Evolutionary conservation across 768 basidiomycete genomes (phyloP), one percentile per base, ranked within the genome.

Genomic region (Boletus eberwhitei): DNA sequence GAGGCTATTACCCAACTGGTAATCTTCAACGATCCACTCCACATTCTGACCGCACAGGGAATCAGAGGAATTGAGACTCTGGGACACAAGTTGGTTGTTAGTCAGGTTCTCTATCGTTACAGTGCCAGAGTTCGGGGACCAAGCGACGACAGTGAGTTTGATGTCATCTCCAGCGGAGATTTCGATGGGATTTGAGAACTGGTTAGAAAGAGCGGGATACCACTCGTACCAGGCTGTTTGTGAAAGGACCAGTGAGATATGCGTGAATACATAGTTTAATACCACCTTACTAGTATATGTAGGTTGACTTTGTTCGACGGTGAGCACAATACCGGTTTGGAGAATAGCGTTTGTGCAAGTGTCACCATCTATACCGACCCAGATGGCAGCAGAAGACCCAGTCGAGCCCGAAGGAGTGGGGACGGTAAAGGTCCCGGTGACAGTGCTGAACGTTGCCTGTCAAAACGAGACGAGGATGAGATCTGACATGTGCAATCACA

Each of bases 341-440:
- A 58, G 40, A 34, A 58, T 47, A 22, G 40, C 49, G 24, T 6
- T n/a, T 7, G 1, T 0, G 12, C 58, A 59, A 8, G 41, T 44
- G 14, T 19, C 19, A 17, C 55, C 55, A 21, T 59, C 58, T 9
- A 59, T 59, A 2, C 58, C 58, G 36, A 59, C 54, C 58, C 58
- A 59, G 26, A 41, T 46, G n/a, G 50, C 9, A 16, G 55, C 58
- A 31, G 37, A 16, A 5, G 21, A 6, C 4, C 36, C 50, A 4
- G 2, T 24, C 9, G 31, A 5, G 19, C 57, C 56, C 8, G 47
- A 40, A 24, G 52, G 44, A 14, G 26, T 36, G 14, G 58, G 51
- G 6, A 50, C 51, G 13, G 39, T 47, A 14, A 59, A 53, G 8
- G 51, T 58, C 7, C 56, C 58, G n/a, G 50, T 53, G 9, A 59